Evolutionary conservation across 352 stramenopile genomes (phyloP).

Genomic region (Phytopythium kandeliae): DNA sequence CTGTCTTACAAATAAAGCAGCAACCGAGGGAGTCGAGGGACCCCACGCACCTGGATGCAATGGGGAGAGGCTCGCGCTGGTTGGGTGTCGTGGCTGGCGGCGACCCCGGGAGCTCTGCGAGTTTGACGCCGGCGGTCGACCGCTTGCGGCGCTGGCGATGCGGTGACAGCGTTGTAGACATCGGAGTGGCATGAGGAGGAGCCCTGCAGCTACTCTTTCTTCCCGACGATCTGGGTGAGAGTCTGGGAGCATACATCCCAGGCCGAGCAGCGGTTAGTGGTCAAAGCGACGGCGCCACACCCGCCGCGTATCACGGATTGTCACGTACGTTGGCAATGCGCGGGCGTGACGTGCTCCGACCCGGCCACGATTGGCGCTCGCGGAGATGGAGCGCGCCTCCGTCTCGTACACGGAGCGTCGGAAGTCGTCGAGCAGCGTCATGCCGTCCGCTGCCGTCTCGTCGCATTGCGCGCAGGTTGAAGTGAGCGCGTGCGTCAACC

Average conservation of each 20-base stretch:
- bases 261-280: no score
- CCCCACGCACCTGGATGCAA: background rate
- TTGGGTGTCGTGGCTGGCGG: background rate
- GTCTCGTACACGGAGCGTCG: constrained; percentile 39
- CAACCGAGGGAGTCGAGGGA: background rate
- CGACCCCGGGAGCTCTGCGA: background rate
- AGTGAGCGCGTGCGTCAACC: no score
- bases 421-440: constrained; percentile 70
- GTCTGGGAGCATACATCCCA: background rate
- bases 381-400: no score
- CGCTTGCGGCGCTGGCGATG: background rate
- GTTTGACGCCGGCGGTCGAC: background rate
- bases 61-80: background rate
- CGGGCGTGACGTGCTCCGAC: no score
- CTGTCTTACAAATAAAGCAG: background rate
- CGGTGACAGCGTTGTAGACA: background rate
- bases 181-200: no score
- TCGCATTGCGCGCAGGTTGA: constrained; percentile 5
- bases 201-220: background rate
- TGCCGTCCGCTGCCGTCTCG: no score
- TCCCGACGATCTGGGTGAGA: background rate
- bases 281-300: no score
- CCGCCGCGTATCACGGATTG: no score
- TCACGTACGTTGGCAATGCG: no score
- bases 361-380: no score